Evolutionary conservation across 169 alveolate genomes (phyloP), one percentile per base, ranked within the genome.

Genomic region (Theileria orientalis): DNA sequence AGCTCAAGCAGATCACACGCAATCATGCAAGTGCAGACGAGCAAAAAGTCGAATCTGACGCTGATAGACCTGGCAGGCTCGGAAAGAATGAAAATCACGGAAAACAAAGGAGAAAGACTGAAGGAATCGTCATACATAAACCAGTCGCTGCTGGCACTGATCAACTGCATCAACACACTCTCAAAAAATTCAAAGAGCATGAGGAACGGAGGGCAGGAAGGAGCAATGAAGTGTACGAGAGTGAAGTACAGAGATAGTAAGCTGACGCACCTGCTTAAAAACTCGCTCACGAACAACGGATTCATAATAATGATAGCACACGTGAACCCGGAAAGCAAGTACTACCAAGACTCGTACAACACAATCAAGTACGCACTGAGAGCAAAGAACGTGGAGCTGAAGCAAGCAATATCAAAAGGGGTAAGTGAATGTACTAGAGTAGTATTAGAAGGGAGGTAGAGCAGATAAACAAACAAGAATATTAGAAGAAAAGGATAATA

Each of bases 41-140:
- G 59, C 16, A 37, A 13, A 8, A 49, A 59, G 47, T 84, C 95
- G 11, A 96, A 94, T 78, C 84, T 97, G 54, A 92, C 97, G 29
- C 86, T 97, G 60, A 96, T 97, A 37, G 99, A 97, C 86, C 91
- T 97, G 61, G 99, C 99, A 2, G 93, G 99, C 0, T 93, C 98
- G 70, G 99, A 97, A 90, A 93, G 98, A 83, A 96, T 96, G 33
- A 95, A 96, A 47, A 97, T 94, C 49, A 95, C 97, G 3, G 96
- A 93, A 63, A 94, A 94, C 60, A 90, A 95, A 74, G 98, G 97
- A 19, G 92, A 92, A 8, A 77, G 98, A 62, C 92, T 95, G 30
- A 91, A 95, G 80, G 99, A 97, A 85, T 98, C 99, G 25, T 95
- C 98, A 3, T 94, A 94, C 77, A 97, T 97, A 62, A 97, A 97